These are phyloP conservation scores for Dryas integrifolia DNA, from an alignment of 331 rosid species.

Conservation along the genomic window DNA sequence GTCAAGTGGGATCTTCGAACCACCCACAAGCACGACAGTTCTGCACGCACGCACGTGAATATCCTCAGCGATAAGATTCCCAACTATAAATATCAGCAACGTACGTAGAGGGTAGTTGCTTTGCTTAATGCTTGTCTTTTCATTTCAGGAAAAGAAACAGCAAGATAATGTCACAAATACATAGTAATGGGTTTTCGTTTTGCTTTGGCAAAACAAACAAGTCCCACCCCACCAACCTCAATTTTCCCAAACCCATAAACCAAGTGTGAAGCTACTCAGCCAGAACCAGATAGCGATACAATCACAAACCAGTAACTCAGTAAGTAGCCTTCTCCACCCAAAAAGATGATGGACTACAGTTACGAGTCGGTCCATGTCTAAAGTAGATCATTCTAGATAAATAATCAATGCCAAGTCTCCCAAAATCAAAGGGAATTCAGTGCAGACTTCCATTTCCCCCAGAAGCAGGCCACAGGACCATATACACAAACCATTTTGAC, in stretches of 20 bases:
- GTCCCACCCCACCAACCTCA: too few relatives aligned
- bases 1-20: neutral
- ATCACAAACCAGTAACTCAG: neutral
- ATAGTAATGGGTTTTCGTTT: too few relatives aligned
- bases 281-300: neutral
- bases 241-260: too few relatives aligned
- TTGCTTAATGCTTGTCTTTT: neutral
- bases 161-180: neutral
- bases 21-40: neutral
- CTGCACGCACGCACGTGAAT: too few relatives aligned
- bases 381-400: too few relatives aligned
- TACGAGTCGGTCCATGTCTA: neutral
- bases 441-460: too few relatives aligned
- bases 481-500: neutral
- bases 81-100: neutral
- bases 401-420: too few relatives aligned
- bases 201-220: too few relatives aligned
- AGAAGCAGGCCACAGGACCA: too few relatives aligned
- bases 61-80: neutral
- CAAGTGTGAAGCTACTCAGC: too few relatives aligned
- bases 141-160: neutral
- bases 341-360: neutral
- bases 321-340: neutral
- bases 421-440: too few relatives aligned
- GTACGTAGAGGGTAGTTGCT: neutral